A percentile compares a stretch with the other conserved stretches of the same genome.
Evolutionary conservation across 2,329 filamentous ascomycete genomes (phyloP).

Genomic region (Colletotrichum melonis): DNA sequence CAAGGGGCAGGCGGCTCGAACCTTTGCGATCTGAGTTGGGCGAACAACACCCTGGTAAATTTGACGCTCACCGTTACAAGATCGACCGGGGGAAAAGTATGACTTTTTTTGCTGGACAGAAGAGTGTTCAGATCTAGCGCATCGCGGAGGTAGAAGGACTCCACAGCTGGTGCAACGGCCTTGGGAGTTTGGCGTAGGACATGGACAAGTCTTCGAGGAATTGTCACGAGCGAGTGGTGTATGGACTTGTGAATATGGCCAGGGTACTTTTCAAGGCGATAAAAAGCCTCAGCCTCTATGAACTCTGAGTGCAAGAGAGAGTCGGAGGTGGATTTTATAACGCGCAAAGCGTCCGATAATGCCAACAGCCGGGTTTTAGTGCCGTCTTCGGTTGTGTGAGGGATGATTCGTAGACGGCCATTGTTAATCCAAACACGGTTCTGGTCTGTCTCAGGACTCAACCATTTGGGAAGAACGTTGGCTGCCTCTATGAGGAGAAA

Average conservation of each 20-base stretch:
- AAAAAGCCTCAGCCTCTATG: slow-evolving; percentile 91
- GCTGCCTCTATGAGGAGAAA: slow-evolving; percentile 96
- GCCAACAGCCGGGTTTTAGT: slow-evolving; percentile 59
- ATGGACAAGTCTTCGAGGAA: slow-evolving; percentile 86
- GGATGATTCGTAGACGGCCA: slow-evolving; percentile 80
- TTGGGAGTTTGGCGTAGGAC: slow-evolving; percentile 81
- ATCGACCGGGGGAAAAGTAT: slow-evolving; percentile 80
- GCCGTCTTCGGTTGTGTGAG: slow-evolving; percentile 55
- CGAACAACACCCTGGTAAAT: slow-evolving; percentile 91
- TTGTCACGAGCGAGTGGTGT: slow-evolving; percentile 78
- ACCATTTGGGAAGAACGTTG: slow-evolving; percentile 86
- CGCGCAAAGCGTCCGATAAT: slow-evolving; percentile 71
- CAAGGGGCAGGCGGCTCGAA: slow-evolving; percentile 74
- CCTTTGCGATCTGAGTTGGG: slow-evolving; percentile 88
- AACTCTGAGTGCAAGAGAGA: slow-evolving; percentile 76
- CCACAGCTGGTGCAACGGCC: slow-evolving; percentile 84
- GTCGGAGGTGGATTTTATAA: slow-evolving; percentile 66
- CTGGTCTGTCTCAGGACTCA: slow-evolving; percentile 89
- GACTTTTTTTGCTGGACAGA: slow-evolving; percentile 61
- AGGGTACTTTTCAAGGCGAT: slow-evolving; percentile 87
- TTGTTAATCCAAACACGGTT: slow-evolving; percentile 91
- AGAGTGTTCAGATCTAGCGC: slow-evolving; percentile 79
- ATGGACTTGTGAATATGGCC: slow-evolving; percentile 77
- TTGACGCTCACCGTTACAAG: slow-evolving; percentile 81
- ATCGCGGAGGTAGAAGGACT: slow-evolving; percentile 93